Percentiles rank a stretch among this genome's conserved stretches.
These are phyloP conservation scores for Brassica cretica DNA, from an alignment of 345 rosid genomes.

Conservation along the genomic window DNA sequence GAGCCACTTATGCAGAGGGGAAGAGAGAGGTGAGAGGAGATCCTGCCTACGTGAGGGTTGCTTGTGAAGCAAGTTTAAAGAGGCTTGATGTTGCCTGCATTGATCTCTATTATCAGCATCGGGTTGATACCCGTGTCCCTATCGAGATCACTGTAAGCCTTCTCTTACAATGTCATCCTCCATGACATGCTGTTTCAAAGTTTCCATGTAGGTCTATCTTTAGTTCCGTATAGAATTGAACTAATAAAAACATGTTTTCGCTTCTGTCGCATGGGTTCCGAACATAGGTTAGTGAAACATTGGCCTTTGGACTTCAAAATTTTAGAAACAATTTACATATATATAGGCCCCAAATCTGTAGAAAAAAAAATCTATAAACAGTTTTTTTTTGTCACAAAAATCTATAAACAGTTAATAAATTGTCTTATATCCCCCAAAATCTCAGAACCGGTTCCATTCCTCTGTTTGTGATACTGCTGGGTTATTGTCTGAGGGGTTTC, in stretches of 20 bases:
- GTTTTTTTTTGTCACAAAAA: too few species aligned
- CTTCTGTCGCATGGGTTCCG: not conserved
- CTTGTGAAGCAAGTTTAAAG: slow-evolving; percentile 65
- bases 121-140: slow-evolving; percentile 39
- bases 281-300: too few species aligned
- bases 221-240: not conserved
- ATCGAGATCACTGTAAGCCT: slow-evolving; percentile 44
- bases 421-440: not conserved
- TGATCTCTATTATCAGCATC: slow-evolving; percentile 69
- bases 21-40: slow-evolving; percentile 42
- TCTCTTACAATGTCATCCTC: not conserved
- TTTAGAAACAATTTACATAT: not conserved
- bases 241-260: not conserved
- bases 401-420: not conserved
- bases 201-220: not conserved
- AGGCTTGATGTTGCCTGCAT: slow-evolving; percentile 48
- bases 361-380: not conserved
- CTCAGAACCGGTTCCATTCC: not conserved
- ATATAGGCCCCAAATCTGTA: not conserved
- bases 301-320: too few species aligned
- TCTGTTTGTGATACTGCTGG: not conserved
- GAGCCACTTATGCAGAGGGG: slow-evolving; percentile 19
- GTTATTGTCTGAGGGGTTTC: not conserved
- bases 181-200: not conserved
- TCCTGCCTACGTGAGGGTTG: slow-evolving; percentile 51